Conservation (phyloP, 805 yeast genomes). For the Zygosaccharomyces gambellarensis region DNA sequence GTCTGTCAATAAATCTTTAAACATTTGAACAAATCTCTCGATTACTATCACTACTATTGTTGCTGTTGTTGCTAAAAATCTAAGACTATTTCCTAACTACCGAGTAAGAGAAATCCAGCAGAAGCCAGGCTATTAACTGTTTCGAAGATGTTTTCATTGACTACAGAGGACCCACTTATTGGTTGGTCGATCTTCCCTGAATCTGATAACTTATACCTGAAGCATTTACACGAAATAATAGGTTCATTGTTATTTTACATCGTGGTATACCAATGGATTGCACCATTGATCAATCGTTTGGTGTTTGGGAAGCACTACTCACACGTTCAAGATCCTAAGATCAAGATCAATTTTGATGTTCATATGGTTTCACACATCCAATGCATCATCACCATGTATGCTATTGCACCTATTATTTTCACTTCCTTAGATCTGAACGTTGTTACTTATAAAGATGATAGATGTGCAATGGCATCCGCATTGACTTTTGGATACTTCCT, state of each 20-base stretch:
- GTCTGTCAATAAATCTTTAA: no score
- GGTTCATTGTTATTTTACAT: constrained; percentile 59
- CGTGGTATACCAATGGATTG: constrained; percentile 41
- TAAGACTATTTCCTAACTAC: no score
- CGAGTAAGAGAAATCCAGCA: background rate
- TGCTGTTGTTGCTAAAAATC: no score
- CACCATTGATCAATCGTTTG: constrained; percentile 47
- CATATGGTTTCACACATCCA: constrained; percentile 89
- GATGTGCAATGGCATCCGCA: constrained; percentile 67
- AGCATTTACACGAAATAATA: constrained; percentile 75
- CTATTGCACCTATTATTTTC: constrained; percentile 61
- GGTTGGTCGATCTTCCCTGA: constrained; percentile 29
- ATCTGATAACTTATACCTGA: constrained; percentile 41
- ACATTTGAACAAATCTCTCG: no score
- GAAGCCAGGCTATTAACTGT: background rate
- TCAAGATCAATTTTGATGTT: constrained; percentile 74
- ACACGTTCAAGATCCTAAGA: constrained; percentile 38
- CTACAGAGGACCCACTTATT: constrained; percentile 27
- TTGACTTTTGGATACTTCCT: constrained; percentile 79
- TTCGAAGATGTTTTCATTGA: background rate
- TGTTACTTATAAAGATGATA: constrained; percentile 67
- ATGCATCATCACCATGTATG: constrained; percentile 55
- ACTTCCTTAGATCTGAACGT: constrained; percentile 46
- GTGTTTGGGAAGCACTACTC: constrained; percentile 55
- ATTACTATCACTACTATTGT: no score